Conservation (phyloP, 306 rosid species). For the Albizia julibrissin region DNA sequence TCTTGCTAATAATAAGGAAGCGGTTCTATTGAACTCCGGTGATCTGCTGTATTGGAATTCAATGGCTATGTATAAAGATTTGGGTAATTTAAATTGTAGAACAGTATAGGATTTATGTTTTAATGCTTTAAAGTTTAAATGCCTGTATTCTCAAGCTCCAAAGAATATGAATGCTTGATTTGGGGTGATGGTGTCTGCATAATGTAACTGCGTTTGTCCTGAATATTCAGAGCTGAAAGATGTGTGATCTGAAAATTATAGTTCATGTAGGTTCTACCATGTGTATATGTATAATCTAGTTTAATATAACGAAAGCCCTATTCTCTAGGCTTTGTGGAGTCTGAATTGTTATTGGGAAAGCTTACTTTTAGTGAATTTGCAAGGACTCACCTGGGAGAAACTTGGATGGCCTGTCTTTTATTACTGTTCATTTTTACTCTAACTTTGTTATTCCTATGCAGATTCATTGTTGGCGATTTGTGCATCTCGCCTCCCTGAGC, state of each 20-base stretch:
- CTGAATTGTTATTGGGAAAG: not conserved
- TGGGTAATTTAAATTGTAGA: not conserved
- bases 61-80: not conserved
- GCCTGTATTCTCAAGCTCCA: not conserved
- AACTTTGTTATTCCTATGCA: constrained; percentile 19
- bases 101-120: not conserved
- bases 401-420: not conserved
- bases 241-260: not conserved
- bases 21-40: not conserved
- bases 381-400: not conserved
- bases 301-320: not conserved
- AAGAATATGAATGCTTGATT: not conserved
- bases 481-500: constrained; percentile 9
- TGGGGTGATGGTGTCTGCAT: not conserved
- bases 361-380: not conserved
- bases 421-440: not conserved
- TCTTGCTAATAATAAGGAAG: not conserved
- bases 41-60: constrained; percentile 19
- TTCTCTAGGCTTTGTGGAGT: not conserved
- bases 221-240: not conserved
- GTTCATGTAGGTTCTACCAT: not conserved
- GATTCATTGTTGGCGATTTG: constrained; percentile 28
- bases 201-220: not conserved
- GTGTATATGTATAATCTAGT: not conserved
- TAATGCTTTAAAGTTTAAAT: not conserved